Evolutionary conservation across 768 basidiomycete genomes (phyloP).

Genomic region (Trametes punicea): DNA sequence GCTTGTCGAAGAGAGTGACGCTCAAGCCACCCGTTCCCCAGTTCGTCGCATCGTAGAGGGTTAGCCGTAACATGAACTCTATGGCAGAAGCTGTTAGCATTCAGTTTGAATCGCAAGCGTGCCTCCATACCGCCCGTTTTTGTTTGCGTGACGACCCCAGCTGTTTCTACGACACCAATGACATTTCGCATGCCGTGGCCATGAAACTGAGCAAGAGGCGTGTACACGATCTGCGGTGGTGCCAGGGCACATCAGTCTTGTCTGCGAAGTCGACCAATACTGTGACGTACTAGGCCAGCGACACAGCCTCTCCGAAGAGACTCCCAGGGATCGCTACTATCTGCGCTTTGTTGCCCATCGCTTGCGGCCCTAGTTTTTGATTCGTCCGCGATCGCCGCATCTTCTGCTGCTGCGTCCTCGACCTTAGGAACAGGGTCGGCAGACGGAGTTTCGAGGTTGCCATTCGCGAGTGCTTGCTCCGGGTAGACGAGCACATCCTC

Average conservation of each 20-base stretch:
- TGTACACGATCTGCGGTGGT: constrained; percentile 2
- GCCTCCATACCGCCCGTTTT: constrained; percentile 5
- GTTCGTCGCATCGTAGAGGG: constrained; percentile 52
- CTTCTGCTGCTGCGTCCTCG: not conserved
- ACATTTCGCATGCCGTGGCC: constrained; percentile 24
- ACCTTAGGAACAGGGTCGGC: not conserved
- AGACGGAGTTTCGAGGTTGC: not conserved
- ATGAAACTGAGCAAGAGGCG: constrained; percentile 4
- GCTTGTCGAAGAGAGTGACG: constrained; percentile 50
- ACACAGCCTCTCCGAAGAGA: not conserved
- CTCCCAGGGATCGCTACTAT: not conserved
- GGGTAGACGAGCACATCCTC: not conserved
- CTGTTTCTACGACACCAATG: constrained; percentile 32
- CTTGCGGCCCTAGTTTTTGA: too few relatives aligned
- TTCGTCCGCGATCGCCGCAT: not conserved
- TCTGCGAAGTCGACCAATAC: not conserved
- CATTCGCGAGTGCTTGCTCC: not conserved
- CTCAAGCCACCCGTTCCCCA: constrained; percentile 35
- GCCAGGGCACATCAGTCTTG: not conserved
- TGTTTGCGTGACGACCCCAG: not conserved
- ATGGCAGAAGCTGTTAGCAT: not conserved
- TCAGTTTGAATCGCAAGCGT: not conserved
- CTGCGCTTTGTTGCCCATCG: not conserved
- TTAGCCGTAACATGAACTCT: constrained; percentile 48
- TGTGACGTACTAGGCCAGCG: not conserved